phyloP scores from a whole-genome alignment of 768 basidiomycete species.

The Russula sp. region DNA sequence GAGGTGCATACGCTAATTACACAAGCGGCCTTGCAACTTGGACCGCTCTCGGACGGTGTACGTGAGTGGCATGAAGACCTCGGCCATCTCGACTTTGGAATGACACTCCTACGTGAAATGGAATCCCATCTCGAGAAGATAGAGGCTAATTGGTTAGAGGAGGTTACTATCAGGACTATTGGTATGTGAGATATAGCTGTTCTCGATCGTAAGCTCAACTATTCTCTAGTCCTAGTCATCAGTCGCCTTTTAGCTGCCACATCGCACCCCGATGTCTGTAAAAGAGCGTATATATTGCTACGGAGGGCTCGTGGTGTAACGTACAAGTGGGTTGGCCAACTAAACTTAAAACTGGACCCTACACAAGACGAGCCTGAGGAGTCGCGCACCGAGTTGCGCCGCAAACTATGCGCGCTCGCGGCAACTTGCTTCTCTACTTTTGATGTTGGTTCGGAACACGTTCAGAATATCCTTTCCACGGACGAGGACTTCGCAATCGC shows the following conservation, averaged over 20 bases:
- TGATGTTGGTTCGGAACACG: too few relatives aligned
- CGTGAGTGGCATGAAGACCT: conserved; percentile 17
- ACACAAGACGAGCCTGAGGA: background rate
- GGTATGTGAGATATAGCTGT: background rate
- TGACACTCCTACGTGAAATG: conserved; percentile 34
- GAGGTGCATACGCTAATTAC: conserved; percentile 37
- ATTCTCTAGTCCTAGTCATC: background rate
- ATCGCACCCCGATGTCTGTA: background rate
- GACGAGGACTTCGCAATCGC: background rate
- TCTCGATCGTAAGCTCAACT: background rate
- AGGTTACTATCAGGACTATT: too few relatives aligned
- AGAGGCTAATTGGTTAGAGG: too few relatives aligned
- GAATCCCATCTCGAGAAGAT: conserved; percentile 33
- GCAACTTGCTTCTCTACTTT: too few relatives aligned
- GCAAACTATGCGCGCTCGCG: too few relatives aligned
- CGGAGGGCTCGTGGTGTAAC: conserved; percentile 10
- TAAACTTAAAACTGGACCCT: background rate
- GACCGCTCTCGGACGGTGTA: too few relatives aligned
- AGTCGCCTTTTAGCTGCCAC: conserved; percentile 9
- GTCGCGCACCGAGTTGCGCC: background rate
- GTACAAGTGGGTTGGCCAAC: background rate
- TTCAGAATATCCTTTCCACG: too few relatives aligned
- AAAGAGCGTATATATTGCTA: too few relatives aligned
- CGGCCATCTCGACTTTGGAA: conserved; percentile 31
- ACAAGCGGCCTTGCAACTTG: too few relatives aligned